Percentiles rank a stretch among this genome's conserved stretches.
Conservation (phyloP, 106 monocot genomes). For the Chionographis japonica region DNA sequence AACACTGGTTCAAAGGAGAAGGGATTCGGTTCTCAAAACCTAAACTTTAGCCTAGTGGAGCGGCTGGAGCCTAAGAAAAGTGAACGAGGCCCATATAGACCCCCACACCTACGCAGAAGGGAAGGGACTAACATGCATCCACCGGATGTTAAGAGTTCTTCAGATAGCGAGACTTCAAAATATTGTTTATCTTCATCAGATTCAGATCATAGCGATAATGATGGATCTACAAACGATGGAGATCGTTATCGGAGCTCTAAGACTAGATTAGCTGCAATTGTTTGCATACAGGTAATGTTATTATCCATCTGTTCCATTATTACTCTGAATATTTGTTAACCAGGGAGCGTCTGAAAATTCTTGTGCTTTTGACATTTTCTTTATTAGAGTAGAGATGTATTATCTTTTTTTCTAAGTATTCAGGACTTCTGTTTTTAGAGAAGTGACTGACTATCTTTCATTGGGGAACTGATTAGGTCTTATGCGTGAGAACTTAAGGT, state of each 20-base stretch:
- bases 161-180: slow-evolving; percentile 44
- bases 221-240: slow-evolving; percentile 48
- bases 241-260: slow-evolving; percentile 74
- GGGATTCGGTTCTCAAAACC: slow-evolving; percentile 11
- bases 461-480: no score
- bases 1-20: slow-evolving; percentile 27
- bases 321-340: neutral
- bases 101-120: slow-evolving; percentile 79
- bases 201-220: slow-evolving; percentile 90
- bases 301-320: neutral
- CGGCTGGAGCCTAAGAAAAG: slow-evolving; percentile 31
- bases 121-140: slow-evolving; percentile 15
- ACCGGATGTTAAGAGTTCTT: slow-evolving; percentile 25
- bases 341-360: no score
- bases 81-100: slow-evolving; percentile 42
- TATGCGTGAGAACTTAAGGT: no score
- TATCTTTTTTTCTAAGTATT: no score
- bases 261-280: slow-evolving; percentile 68
- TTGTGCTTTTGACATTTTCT: no score
- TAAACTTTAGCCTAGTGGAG: slow-evolving; percentile 25
- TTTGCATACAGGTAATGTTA: slow-evolving; percentile 75
- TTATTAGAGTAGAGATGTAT: no score
- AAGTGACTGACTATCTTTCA: no score
- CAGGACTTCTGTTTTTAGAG: no score
- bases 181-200: slow-evolving; percentile 74